These are phyloP conservation scores for Dendrocalamus sinicus DNA, from an alignment of 176 grass and related monocot genomes.

Conservation along the genomic window DNA sequence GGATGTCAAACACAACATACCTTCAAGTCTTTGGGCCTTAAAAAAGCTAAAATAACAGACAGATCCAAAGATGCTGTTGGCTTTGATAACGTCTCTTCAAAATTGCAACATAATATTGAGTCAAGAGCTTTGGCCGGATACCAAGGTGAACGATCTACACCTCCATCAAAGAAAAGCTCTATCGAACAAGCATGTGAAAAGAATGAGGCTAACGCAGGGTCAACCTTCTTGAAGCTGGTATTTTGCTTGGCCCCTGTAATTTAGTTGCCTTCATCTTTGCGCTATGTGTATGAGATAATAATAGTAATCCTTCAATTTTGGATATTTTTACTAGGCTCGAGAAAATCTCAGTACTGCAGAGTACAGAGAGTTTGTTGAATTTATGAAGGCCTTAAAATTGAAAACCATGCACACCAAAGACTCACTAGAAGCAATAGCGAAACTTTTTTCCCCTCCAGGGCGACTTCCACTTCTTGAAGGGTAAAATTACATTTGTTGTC, in stretches of 20 bases:
- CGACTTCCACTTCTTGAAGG: conserved; percentile 74
- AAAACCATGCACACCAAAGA: conserved; percentile 69
- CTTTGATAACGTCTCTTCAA: conserved; percentile 39
- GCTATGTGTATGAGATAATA: conserved; percentile 21
- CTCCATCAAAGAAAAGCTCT: conserved; percentile 33
- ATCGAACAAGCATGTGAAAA: conserved; percentile 46
- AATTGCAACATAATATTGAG: conserved; percentile 44
- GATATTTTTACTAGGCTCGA: conserved; percentile 60
- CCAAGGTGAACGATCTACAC: conserved; percentile 33
- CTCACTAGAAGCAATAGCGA: conserved; percentile 81
- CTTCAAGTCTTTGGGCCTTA: conserved; percentile 47
- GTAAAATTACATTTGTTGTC: conserved; percentile 53
- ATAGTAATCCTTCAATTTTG: conserved; percentile 26
- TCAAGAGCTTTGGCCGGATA: conserved; percentile 38
- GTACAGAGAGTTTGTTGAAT: conserved; percentile 86
- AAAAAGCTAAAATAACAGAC: conserved; percentile 69
- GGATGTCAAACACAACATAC: conserved; percentile 32
- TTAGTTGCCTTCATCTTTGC: conserved; percentile 16
- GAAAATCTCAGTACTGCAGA: conserved; percentile 72
- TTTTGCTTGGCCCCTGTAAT: conserved; percentile 24
- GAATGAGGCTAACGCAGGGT: conserved; percentile 57
- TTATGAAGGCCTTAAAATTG: conserved; percentile 86
- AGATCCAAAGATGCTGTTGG: conserved; percentile 30
- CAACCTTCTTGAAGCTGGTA: conserved; percentile 81
- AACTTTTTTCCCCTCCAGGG: conserved; percentile 75